Evolutionary conservation across 805 yeast genomes (phyloP).

Genomic region (Teunomyces funiuensis): DNA sequence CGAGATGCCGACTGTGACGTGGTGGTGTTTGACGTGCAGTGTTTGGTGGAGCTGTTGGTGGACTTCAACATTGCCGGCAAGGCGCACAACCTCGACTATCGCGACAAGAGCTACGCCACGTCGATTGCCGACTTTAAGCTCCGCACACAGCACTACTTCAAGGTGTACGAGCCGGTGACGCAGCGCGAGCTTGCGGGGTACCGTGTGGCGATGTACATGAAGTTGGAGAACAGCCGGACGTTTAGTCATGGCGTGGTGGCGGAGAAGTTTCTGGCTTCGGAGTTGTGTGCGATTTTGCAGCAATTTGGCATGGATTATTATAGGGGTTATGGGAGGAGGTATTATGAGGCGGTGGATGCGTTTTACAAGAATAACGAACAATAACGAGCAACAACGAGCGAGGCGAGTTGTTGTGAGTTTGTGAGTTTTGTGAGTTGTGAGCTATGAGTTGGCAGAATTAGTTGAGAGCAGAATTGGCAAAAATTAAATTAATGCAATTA

Average conservation of each 20-base stretch:
- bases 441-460: no score
- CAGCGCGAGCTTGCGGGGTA: slow-evolving; percentile 23
- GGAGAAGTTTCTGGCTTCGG: slow-evolving; percentile 20
- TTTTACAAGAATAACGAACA: slow-evolving; percentile 15
- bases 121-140: slow-evolving; percentile 61
- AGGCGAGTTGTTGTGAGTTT: no score
- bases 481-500: no score
- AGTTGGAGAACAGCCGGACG: slow-evolving; percentile 10
- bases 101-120: slow-evolving; percentile 46
- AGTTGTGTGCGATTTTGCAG: slow-evolving; percentile 8
- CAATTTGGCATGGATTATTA: slow-evolving; percentile 19
- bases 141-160: slow-evolving; percentile 52
- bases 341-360: slow-evolving; percentile 26
- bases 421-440: no score
- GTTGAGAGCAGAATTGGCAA: no score
- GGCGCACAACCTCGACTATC: slow-evolving; percentile 62
- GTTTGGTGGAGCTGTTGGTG: slow-evolving; percentile 51
- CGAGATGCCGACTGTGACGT: slow-evolving; percentile 39
- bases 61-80: slow-evolving; percentile 65
- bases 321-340: slow-evolving; percentile 22
- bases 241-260: slow-evolving; percentile 3
- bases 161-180: slow-evolving; percentile 32
- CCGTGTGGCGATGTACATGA: slow-evolving; percentile 22
- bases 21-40: slow-evolving; percentile 58
- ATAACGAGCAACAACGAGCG: no score